Evolutionary conservation across 176 grass and related monocot genomes (phyloP), one percentile per base, ranked within the genome.

Genomic region (Elaeis guineensis): DNA sequence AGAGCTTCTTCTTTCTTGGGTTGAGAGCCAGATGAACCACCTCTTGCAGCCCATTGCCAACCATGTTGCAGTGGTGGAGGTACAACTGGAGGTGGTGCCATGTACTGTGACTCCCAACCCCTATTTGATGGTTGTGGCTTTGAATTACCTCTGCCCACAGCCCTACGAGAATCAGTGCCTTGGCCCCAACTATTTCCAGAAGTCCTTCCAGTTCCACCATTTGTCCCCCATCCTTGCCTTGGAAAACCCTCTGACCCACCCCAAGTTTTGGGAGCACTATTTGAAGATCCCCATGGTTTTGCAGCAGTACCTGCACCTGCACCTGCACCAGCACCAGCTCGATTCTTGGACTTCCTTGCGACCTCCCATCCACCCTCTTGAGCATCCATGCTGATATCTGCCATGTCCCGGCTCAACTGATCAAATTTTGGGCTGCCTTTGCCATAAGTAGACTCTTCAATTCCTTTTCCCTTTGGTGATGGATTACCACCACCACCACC

Each of bases 311-410:
- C 35, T 12, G 35, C 35, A 9, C 32, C 32, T 7, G 30, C 30
- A 6, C 30, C 29, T 22, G 21, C 21, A 22, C 23, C 23, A 25
- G 75, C 78, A 19, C 65, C 81, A 59, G 75, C 52, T 78, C 62
- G 54, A 5, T 80, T 91, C 75, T 74, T 92, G 0, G 77, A 70
- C 49, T 65, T 92, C 25, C 80, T 98, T 26, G 54, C 77, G 52
- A 76, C 83, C 75, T 92, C 81, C 93, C 93, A 98, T 61, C 70
- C 76, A 69, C 29, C 74, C 2, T 77, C 80, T 59, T 71, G 54
- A 52, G 25, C 17, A 50, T 76, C 72, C 32, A 82, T 49, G n/a
- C 25, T 55, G 15, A 76, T n/a, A 65, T 50, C 54, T 16, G 66
- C 50, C 58, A 82, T 72, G 24, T 61, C 54, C 2, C 25, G 67